A percentile compares a stretch with the other conserved stretches of the same genome.
phyloP scores from a whole-genome alignment of 371 early-diverging fungal genomes.

The Mortierella sp. region DNA sequence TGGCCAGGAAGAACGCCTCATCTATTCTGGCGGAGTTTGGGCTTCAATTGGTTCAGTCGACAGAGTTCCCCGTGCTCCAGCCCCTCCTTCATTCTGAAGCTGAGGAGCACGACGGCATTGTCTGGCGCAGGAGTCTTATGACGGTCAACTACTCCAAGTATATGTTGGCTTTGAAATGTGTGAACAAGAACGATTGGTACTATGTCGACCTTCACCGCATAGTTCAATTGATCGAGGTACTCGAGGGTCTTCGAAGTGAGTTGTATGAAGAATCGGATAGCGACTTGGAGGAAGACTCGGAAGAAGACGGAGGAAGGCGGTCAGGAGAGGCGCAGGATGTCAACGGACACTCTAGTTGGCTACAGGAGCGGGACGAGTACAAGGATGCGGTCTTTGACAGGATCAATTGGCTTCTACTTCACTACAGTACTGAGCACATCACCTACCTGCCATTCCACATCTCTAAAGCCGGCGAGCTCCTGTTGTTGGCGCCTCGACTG shows the following conservation, averaged over 20 bases:
- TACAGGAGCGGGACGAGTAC: neutral
- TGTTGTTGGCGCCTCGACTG: neutral
- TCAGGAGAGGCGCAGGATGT: too few relatives aligned
- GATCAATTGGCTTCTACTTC: neutral
- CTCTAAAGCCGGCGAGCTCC: neutral
- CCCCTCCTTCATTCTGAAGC: neutral
- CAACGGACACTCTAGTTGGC: too few relatives aligned
- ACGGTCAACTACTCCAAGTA: constrained; percentile 6
- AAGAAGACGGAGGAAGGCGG: too few relatives aligned
- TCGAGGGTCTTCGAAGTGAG: too few relatives aligned
- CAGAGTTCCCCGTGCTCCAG: neutral
- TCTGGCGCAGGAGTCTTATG: too few relatives aligned
- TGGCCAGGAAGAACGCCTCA: neutral
- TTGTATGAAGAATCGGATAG: too few relatives aligned
- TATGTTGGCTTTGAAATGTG: neutral
- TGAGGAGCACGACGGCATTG: neutral
- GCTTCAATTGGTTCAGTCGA: too few relatives aligned
- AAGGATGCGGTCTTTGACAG: neutral
- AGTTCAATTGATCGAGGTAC: too few relatives aligned
- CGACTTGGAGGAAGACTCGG: too few relatives aligned
- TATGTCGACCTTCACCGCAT: too few relatives aligned
- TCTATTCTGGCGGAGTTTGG: neutral
- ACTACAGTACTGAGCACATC: constrained; percentile 14
- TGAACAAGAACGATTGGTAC: too few relatives aligned
- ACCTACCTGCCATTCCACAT: constrained; percentile 8